These are phyloP conservation scores for Alternaria sp. DNA, from an alignment of 2,329 filamentous ascomycete species.

Conservation along the genomic window DNA sequence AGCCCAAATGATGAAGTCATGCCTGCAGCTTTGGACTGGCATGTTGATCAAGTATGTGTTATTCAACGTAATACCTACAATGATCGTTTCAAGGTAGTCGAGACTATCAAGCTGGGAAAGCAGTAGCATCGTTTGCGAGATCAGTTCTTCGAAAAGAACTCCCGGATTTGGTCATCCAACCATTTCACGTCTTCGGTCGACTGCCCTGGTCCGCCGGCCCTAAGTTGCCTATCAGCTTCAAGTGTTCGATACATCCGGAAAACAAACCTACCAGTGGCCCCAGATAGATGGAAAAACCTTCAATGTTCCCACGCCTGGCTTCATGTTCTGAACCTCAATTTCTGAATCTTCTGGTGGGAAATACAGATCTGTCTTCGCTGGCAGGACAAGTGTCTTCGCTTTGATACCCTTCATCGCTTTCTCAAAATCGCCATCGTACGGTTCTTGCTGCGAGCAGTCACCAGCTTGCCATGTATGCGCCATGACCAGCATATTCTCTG, in stretches of 20 bases:
- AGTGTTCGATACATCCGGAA: background rate
- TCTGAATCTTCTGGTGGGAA: slow-evolving; percentile 83
- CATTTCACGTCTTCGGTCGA: slow-evolving; percentile 74
- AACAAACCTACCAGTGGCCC: slow-evolving; percentile 62
- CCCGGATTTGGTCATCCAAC: slow-evolving; percentile 67
- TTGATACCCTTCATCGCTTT: slow-evolving; percentile 70
- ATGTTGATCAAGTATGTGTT: slow-evolving; percentile 35
- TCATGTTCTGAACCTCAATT: slow-evolving; percentile 72
- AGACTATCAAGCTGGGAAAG: slow-evolving; percentile 17
- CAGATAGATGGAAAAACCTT: slow-evolving; percentile 65
- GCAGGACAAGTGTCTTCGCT: slow-evolving; percentile 74
- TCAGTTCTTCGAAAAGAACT: slow-evolving; percentile 55
- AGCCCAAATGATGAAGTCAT: background rate
- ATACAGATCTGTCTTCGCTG: slow-evolving; percentile 76
- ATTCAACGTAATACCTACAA: slow-evolving; percentile 33
- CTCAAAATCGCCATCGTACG: slow-evolving; percentile 71
- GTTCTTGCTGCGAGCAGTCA: slow-evolving; percentile 71
- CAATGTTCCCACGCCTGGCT: slow-evolving; percentile 62
- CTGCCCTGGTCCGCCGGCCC: slow-evolving; percentile 76
- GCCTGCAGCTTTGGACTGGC: slow-evolving; percentile 25
- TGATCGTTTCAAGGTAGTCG: slow-evolving; percentile 34
- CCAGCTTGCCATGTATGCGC: slow-evolving; percentile 79
- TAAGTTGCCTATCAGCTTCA: slow-evolving; percentile 22
- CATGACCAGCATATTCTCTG: slow-evolving; percentile 77
- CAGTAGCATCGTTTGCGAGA: background rate